These are phyloP conservation scores for Pochonia chlamydosporia DNA, from an alignment of 2,329 filamentous ascomycete genomes.

Conservation along the genomic window DNA sequence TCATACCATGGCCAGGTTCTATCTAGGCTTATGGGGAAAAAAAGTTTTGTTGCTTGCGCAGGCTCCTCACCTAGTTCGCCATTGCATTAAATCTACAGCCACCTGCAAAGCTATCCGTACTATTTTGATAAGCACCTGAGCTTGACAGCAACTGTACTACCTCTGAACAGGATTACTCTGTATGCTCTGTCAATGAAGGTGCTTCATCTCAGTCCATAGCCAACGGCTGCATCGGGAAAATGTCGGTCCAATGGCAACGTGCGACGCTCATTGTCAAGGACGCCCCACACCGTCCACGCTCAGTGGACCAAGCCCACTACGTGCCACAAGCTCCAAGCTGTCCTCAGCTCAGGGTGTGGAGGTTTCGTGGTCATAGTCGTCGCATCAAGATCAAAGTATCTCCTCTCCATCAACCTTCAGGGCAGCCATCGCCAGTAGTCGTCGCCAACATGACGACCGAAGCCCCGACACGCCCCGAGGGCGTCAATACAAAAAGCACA, in stretches of 20 bases:
- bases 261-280: not conserved
- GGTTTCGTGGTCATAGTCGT: slow-evolving; percentile 1
- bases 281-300: not conserved
- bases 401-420: slow-evolving; percentile 28
- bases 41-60: too few relatives aligned
- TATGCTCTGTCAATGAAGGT: too few relatives aligned
- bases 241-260: slow-evolving; percentile 1
- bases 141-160: too few relatives aligned
- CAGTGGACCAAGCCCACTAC: not conserved
- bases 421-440: slow-evolving; percentile 23
- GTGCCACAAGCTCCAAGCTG: slow-evolving; percentile 37
- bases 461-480: slow-evolving; percentile 55
- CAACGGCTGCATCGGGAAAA: not conserved
- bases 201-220: too few relatives aligned
- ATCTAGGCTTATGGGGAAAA: too few relatives aligned
- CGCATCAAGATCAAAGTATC: slow-evolving; percentile 18
- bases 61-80: too few relatives aligned
- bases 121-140: too few relatives aligned
- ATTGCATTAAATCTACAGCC: too few relatives aligned
- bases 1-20: too few relatives aligned
- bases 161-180: too few relatives aligned
- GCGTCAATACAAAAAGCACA: slow-evolving; percentile 75
- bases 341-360: slow-evolving; percentile 25
- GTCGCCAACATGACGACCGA: slow-evolving; percentile 39
- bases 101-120: too few relatives aligned